phyloP scores from a whole-genome alignment of 768 basidiomycete genomes.

The Phanerodontia chrysosporium region DNA sequence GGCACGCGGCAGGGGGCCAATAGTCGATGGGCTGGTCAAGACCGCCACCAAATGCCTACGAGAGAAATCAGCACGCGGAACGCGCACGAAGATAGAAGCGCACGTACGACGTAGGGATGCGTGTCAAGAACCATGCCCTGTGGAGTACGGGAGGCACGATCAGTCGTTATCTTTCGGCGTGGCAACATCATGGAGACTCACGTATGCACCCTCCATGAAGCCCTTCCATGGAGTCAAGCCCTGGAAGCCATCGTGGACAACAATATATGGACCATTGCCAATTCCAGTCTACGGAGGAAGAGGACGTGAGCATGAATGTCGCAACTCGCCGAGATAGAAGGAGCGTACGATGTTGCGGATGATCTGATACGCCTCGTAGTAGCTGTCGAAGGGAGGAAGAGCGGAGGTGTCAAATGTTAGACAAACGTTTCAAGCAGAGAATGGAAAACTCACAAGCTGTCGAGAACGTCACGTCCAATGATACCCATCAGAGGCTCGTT shows the following conservation, averaged over 20 bases:
- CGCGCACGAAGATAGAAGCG: not conserved
- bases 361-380: slow-evolving; percentile 56
- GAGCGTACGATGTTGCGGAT: slow-evolving; percentile 72
- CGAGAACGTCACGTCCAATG: slow-evolving; percentile 55
- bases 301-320: slow-evolving; percentile 10
- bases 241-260: slow-evolving; percentile 54
- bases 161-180: not conserved
- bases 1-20: slow-evolving; percentile 23
- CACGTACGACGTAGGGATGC: slow-evolving; percentile 44
- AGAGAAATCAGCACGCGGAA: not conserved
- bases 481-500: slow-evolving; percentile 56
- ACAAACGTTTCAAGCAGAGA: not conserved
- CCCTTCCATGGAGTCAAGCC: slow-evolving; percentile 40
- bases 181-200: slow-evolving; percentile 5
- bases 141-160: not conserved
- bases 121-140: slow-evolving; percentile 44
- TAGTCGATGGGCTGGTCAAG: slow-evolving; percentile 22
- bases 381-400: slow-evolving; percentile 40
- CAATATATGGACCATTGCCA: slow-evolving; percentile 61
- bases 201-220: slow-evolving; percentile 36
- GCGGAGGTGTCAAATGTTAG: slow-evolving; percentile 18
- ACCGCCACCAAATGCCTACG: slow-evolving; percentile 23
- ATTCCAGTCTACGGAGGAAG: slow-evolving; percentile 37
- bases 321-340: not conserved
- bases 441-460: slow-evolving; percentile 50